Base-by-base conservation (phyloP, 192 early-diverging fungal genomes). In the Coemansia sp. region DNA sequence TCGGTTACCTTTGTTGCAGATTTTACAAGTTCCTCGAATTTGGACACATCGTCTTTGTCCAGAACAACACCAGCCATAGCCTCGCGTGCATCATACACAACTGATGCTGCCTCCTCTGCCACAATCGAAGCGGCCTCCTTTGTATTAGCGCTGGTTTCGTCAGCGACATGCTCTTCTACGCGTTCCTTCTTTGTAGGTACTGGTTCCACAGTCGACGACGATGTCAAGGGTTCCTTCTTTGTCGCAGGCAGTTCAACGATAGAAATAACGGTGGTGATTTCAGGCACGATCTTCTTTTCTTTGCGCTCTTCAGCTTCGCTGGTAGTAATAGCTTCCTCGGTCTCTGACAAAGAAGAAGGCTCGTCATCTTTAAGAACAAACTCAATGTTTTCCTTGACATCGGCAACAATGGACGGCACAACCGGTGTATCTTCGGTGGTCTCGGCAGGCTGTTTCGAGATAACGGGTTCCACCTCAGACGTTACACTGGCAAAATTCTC, bases 21-120 rank as follows among this genome's bases (percentile, higher is more conserved):
- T 13, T 70, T 58, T 20, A 75, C 67, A 34, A 81, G 66, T 16
- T 75, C 74, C 25, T 68, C 61, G 57, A 76, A 81, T 45, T 58
- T 40, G 46, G 49, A 61, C 29, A 52, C 61, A 21, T 75, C 70
- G 15, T 75, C 60, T 2, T 75, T 70, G 29, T 46, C 62, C 5
- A 71, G 33, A 25, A 74, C 20, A 8, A 80, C 52, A 8, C 68
- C 72, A 18, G 77, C 77, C 77, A 80, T 80, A 10, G 64, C 55
- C 29, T 80, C 77, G 21, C 70, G 79, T 0, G 64, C 79, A 34
- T 72, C 71, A 43, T 71, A 71, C 28, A 81, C 45, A 20, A n/a
- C 46, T n/a, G 74, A 72, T 2, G 74, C 79, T 16, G 79, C 79
- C 5, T 75, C 63, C n/a, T 81, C 73, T 7, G 78, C 72, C 20